Percentiles rank a stretch among this genome's conserved stretches.
Evolutionary conservation across 2,329 filamentous ascomycete species (phyloP).

Genomic region (Diaporthe caulivora): DNA sequence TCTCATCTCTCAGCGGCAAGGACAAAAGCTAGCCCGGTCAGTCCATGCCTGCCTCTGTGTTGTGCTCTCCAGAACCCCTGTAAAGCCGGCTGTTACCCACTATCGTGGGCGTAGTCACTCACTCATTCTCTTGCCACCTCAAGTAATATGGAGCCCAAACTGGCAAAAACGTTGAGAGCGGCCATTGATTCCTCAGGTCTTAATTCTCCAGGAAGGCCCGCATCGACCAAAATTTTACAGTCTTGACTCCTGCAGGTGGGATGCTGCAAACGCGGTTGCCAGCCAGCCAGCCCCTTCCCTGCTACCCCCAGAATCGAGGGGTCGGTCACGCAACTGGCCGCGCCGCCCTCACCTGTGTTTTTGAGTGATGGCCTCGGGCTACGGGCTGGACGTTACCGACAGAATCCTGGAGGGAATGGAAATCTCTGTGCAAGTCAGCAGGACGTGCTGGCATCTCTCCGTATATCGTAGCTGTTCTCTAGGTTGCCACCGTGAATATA

Average conservation of each 20-base stretch:
- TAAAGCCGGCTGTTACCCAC: not conserved
- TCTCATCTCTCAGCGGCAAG: not conserved
- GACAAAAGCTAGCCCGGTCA: not conserved
- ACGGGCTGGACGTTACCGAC: not conserved
- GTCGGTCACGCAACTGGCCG: conserved; percentile 9
- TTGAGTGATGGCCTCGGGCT: not conserved
- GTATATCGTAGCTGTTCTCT: not conserved
- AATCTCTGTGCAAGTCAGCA: not conserved
- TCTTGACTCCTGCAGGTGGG: not conserved
- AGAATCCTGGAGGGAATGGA: not conserved
- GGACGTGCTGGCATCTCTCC: not conserved
- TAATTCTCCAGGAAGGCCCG: not conserved
- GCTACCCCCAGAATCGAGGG: conserved; percentile 29
- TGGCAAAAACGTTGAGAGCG: not conserved
- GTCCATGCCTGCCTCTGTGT: no score
- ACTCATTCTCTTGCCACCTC: not conserved
- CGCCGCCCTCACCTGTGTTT: not conserved
- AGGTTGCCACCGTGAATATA: no score
- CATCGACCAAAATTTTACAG: not conserved
- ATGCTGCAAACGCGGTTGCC: not conserved
- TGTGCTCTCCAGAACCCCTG: not conserved
- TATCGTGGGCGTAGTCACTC: not conserved
- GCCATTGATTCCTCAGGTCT: not conserved
- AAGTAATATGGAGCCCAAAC: not conserved
- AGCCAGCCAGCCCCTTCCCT: conserved; percentile 18